Evolutionary conservation across 2,329 filamentous ascomycete genomes (phyloP), one percentile per base, ranked within the genome.

Genomic region (Scedosporium minutisporum): DNA sequence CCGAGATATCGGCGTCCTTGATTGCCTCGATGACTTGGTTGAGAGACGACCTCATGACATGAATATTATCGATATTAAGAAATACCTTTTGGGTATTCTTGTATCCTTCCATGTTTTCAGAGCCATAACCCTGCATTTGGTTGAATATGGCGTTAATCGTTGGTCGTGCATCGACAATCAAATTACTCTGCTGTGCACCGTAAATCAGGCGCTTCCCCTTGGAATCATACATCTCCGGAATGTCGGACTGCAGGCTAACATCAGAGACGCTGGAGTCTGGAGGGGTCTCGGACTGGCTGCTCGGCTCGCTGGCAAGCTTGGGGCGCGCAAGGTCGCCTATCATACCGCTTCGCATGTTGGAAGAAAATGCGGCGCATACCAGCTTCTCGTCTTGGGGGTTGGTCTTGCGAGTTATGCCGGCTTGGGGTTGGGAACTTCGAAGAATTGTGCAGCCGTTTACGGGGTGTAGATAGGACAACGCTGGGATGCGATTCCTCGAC

Each of bases 31-130:
- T 81, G 21, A 99, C 89, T 67, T 88, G 93, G 68, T 89, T 87
- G 41, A 99, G 80, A 1, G 93, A 97, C 65, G 89, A 89, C 63
- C 95, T 85, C 95, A 99, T 99, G 65, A 97, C 92, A 71, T 99
- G 95, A 64, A 99, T 97, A 72, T 99, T 99, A 73, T 96, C 93
- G 70, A 99, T 99, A 65, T 91, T 95, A 63, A 99, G 82, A 71
- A 96, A 99, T 33, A 89, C 88, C 74, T 97, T 96, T 64, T 88
- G 88, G 16, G 92, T 91, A 69, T 93, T 93, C 65, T 89, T 91
- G 77, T 99, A 99, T 74, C 96, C 89, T 66, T 96, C 91, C 90
- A 97, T 97, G 70, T 97, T 96, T 75, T 99, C 95, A 0, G 93
- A 96, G 2, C 95, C 95, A 72, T 93, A 87, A 6, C 95, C 95